phyloP scores from a whole-genome alignment of 2,329 filamentous ascomycete genomes.

The Aspergillus viridinutans region DNA sequence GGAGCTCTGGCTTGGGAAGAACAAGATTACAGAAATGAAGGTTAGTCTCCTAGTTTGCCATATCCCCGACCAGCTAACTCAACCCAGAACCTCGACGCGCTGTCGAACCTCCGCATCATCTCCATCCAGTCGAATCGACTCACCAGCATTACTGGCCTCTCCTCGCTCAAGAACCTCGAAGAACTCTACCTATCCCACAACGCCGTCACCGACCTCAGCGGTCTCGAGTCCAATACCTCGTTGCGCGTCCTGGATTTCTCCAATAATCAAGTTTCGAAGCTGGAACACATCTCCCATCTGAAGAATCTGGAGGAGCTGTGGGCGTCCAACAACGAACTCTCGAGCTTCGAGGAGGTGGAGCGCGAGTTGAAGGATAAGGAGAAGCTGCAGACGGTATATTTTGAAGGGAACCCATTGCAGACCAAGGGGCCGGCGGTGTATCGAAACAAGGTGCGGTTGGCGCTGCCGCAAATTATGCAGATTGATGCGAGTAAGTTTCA shows the following conservation, averaged over 20 bases:
- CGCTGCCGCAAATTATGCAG: conserved; percentile 81
- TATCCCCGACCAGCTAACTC: conserved; percentile 2
- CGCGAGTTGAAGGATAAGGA: conserved; percentile 72
- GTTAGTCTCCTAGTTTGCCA: conserved; percentile 30
- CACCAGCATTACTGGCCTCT: conserved; percentile 69
- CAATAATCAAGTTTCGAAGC: conserved; percentile 74
- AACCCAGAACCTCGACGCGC: conserved; percentile 58
- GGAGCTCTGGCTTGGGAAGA: conserved; percentile 91
- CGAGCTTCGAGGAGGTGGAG: conserved; percentile 76
- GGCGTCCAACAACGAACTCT: conserved; percentile 83
- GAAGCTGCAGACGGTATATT: conserved; percentile 83
- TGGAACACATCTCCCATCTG: conserved; percentile 67
- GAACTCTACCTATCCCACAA: conserved; percentile 97
- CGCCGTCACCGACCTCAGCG: conserved; percentile 70
- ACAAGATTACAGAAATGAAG: conserved; percentile 83
- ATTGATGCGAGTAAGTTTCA: conserved; percentile 79
- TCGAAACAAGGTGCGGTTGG: conserved; percentile 85
- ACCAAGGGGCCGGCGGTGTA: conserved; percentile 75
- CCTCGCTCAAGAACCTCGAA: conserved; percentile 70
- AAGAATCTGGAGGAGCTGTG: conserved; percentile 80
- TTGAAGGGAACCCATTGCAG: conserved; percentile 92
- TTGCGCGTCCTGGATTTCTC: conserved; percentile 83
- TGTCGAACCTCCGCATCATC: conserved; percentile 78
- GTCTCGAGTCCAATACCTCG: conserved; percentile 62
- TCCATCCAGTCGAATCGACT: conserved; percentile 96